Base-by-base conservation (phyloP, 1,139 yeast genomes). In the Debaryomyces nepalensis region DNA sequence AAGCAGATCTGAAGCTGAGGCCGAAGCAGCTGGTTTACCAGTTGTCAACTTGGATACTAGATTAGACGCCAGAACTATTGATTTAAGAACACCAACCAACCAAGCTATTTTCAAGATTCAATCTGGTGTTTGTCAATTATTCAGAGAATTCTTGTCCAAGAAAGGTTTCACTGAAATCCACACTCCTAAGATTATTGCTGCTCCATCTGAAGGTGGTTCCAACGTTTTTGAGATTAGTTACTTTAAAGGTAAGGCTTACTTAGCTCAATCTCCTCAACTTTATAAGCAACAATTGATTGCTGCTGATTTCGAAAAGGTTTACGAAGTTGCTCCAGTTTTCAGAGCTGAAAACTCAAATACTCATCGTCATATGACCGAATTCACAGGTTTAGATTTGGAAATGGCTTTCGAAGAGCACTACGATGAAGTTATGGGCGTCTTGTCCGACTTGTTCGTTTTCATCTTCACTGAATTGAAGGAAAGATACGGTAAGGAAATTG, bases 291-390 rank as follows among this genome's bases (percentile, higher is more conserved):
- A 93, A 79, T 81, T 93, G 64, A 93, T 93, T 69, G 96, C 97
- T 41, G 95, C 96, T 48, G 99, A 93, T 71, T 93, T 93, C 59
- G 99, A 93, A 73, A 82, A 80, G 58, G 99, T 93, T 39, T 95
- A 83, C 62, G 99, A 93, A 73, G 79, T 93, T 58, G 98, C 95
- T 1, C 98, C 99, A 37, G 99, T 93, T 42, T 93, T 93, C 80
- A 83, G 99, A 70, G 99, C 99, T 45, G 99, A 93, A 70, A 93
- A 93, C 77, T 91, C 98, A 51, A 90, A 93, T 74, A 93, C 99
- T 21, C 98, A 93, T 68, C 91, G 99, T 73, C 99, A 93, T 70
- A 86, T 93, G 97, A 93, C 99, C 45, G 99, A 93, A 70, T 93
- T 93, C 68, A 87, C 87, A 47, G 99, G 99, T 45, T 83, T 95